Base-by-base conservation (phyloP, 345 rosid genomes). In the Aethionema arabicum region DNA sequence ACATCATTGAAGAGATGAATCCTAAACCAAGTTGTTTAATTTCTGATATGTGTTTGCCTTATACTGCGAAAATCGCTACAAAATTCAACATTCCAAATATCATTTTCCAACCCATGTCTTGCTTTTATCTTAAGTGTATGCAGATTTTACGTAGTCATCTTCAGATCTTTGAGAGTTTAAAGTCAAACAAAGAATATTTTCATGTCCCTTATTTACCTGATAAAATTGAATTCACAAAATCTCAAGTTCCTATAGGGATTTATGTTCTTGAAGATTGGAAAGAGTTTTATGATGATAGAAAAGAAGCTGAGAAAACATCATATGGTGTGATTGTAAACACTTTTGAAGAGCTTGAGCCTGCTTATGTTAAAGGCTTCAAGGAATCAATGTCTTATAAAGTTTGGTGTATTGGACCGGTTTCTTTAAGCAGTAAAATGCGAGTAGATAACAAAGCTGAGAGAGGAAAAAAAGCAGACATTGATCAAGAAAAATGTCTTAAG, bases 351-450 rank as follows among this genome's bases (percentile, higher is more conserved):
- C 6, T 72, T 7, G 83, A 79, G 52, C 29, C 71, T 6, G 56
- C 59, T 11, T 74, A 74, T 42, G 75, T 67, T 4, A 32, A 61
- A 44, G 68, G 16, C 33, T 79, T 63, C 35, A 54, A 39, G 4
- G 70, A 69, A 3, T 51, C 37, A 9, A 75, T 29, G 52, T 59
- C 62, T 0, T 66, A 57, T 1, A 76, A 74, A 35, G 68, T 53
- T n/a, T 79, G 87, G 84, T 59, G 71, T 43, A 39, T 79, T 5
- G 87, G 82, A 13, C 84, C 84, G 0, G 70, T 82, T 40, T 77
- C 79, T 3, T 46, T 70, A 0, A 61, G 70, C 55, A 72, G 75
- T 63, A 54, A 67, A 27, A 11, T 7, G 4, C 43, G 21, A 3
- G 5, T 5, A 2, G 77, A 81, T 36, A 76, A n/a, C n/a, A n/a